phyloP scores from a whole-genome alignment of 2,329 filamentous ascomycete genomes.

The Fusarium paranaense region DNA sequence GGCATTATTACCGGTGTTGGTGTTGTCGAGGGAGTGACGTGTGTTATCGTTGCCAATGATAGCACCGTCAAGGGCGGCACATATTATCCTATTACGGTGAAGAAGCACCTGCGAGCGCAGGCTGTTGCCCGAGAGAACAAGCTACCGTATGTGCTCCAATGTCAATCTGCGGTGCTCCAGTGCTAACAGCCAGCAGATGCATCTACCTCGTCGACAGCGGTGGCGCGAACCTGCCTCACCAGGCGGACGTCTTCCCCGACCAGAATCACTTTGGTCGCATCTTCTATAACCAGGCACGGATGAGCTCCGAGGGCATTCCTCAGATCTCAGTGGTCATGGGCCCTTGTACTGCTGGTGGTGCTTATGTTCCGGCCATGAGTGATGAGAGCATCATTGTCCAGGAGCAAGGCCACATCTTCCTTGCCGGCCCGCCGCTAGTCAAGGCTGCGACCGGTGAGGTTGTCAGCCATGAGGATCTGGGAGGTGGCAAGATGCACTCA shows the following conservation, averaged over 20 bases:
- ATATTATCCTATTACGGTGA: conserved; percentile 96
- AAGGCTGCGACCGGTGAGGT: conserved; percentile 96
- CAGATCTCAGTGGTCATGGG: conserved; percentile 98
- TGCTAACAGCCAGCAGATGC: conserved; percentile 63
- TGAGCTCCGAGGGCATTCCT: conserved; percentile 89
- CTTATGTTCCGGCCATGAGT: conserved; percentile 97
- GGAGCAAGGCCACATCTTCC: conserved; percentile 96
- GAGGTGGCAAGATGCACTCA: conserved; percentile 89
- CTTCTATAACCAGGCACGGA: conserved; percentile 97
- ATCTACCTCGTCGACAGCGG: conserved; percentile 98
- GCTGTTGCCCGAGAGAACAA: conserved; percentile 90
- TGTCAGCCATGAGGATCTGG: conserved; percentile 90
- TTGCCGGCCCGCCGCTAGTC: conserved; percentile 92
- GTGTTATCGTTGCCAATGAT: conserved; percentile 95
- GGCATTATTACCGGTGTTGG: conserved; percentile 95
- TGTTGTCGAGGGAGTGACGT: conserved; percentile 88
- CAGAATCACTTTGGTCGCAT: conserved; percentile 95
- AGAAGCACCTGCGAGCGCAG: conserved; percentile 95
- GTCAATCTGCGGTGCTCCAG: background rate
- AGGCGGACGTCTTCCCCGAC: conserved; percentile 96
- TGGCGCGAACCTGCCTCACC: conserved; percentile 93
- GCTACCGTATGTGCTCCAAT: conserved; percentile 63
- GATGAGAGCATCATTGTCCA: conserved; percentile 98
- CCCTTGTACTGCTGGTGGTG: conserved; percentile 93
- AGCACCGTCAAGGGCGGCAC: conserved; percentile 97